Percentiles rank a stretch among this genome's conserved stretches.
phyloP scores from a whole-genome alignment of 768 basidiomycete species.

The Glaciozyma martinii region DNA sequence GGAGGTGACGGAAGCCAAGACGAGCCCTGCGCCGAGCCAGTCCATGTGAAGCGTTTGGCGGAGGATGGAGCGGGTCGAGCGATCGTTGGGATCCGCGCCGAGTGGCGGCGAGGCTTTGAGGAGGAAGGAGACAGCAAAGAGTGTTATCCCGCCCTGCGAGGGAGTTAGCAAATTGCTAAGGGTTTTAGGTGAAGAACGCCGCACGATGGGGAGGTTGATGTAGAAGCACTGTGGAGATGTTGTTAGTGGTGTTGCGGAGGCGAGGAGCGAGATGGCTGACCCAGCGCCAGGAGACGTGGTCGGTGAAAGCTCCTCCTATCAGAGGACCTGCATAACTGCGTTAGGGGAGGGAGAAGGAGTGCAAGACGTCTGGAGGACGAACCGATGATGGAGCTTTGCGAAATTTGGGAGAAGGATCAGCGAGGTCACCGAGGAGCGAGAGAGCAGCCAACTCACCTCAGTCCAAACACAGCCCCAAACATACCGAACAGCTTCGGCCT shows the following conservation, averaged over 20 bases:
- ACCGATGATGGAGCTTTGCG: slow-evolving; percentile 41
- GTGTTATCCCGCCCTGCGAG: slow-evolving; percentile 34
- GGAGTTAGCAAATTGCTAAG: no score
- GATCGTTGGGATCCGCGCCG: slow-evolving; percentile 27
- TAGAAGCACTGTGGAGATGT: slow-evolving; percentile 18
- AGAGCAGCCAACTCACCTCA: neutral
- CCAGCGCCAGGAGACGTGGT: slow-evolving; percentile 43
- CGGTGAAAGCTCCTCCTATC: slow-evolving; percentile 36
- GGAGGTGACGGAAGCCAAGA: slow-evolving; percentile 41
- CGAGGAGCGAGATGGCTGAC: slow-evolving; percentile 34
- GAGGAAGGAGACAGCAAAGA: slow-evolving; percentile 35
- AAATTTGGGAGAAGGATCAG: neutral
- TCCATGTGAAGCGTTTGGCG: slow-evolving; percentile 37
- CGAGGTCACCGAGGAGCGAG: neutral
- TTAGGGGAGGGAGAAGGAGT: slow-evolving; percentile 29
- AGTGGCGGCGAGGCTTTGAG: slow-evolving; percentile 34
- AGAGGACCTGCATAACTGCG: slow-evolving; percentile 5
- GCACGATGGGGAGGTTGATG: slow-evolving; percentile 39
- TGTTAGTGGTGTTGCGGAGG: neutral
- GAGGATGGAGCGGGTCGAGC: slow-evolving; percentile 4
- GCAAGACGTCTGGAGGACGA: slow-evolving; percentile 22
- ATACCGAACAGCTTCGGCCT: slow-evolving; percentile 41
- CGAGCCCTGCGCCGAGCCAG: slow-evolving; percentile 42
- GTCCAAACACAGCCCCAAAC: slow-evolving; percentile 43
- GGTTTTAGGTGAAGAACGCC: slow-evolving; percentile 29